Percentiles rank a stretch among this genome's conserved stretches.
phyloP scores from a whole-genome alignment of 805 yeast genomes.

The Pichia gijzeniarum region DNA sequence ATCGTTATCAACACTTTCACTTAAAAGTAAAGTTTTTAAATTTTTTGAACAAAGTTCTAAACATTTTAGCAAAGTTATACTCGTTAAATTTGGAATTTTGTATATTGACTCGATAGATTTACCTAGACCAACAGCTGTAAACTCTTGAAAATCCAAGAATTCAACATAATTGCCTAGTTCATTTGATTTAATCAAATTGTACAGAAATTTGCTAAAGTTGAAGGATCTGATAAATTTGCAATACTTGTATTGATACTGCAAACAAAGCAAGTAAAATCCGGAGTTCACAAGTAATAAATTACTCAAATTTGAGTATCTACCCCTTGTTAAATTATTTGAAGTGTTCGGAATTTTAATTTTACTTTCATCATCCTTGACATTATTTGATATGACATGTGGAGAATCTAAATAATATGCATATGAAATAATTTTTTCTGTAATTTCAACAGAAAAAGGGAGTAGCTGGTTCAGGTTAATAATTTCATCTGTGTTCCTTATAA shows the following conservation, averaged over 20 bases:
- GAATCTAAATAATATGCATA: slow-evolving; percentile 26
- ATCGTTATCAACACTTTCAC: slow-evolving; percentile 83
- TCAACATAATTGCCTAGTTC: slow-evolving; percentile 57
- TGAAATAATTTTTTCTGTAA: slow-evolving; percentile 28
- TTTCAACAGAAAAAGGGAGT: slow-evolving; percentile 28
- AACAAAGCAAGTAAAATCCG: slow-evolving; percentile 50
- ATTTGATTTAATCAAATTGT: slow-evolving; percentile 41
- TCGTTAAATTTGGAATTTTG: slow-evolving; percentile 86
- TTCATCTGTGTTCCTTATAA: slow-evolving; percentile 2
- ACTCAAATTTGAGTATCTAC: slow-evolving; percentile 23
- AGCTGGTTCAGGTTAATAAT: slow-evolving; percentile 4
- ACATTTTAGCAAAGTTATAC: slow-evolving; percentile 60
- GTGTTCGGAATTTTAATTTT: neutral
- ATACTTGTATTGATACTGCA: slow-evolving; percentile 56
- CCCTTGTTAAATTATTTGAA: slow-evolving; percentile 23
- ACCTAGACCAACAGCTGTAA: slow-evolving; percentile 85
- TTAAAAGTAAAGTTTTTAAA: slow-evolving; percentile 70
- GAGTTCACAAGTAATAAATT: slow-evolving; percentile 40
- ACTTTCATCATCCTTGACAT: neutral
- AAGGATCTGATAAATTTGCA: slow-evolving; percentile 75
- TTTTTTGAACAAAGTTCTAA: slow-evolving; percentile 52
- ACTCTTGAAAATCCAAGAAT: slow-evolving; percentile 79
- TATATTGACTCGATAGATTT: slow-evolving; percentile 84
- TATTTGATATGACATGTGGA: slow-evolving; percentile 7
- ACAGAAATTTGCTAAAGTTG: slow-evolving; percentile 65